phyloP scores from a whole-genome alignment of 2,329 filamentous ascomycete species.

The Cladosporium sp. region DNA sequence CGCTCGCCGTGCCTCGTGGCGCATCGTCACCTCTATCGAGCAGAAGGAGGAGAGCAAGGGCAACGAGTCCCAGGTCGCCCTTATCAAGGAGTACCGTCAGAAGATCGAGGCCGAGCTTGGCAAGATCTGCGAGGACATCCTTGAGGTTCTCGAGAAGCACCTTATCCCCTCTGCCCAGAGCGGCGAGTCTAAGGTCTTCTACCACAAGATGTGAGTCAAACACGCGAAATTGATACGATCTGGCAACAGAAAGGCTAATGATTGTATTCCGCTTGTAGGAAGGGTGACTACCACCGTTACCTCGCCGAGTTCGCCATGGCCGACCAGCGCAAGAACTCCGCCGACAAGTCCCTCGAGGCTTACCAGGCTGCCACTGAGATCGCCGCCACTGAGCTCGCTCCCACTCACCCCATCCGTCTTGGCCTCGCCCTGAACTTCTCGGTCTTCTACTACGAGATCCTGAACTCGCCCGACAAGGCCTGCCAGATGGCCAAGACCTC shows the following conservation, averaged over 20 bases:
- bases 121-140: slow-evolving; percentile 97
- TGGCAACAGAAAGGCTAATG: slow-evolving; percentile 16
- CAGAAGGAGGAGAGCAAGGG: slow-evolving; percentile 99
- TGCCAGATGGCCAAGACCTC: slow-evolving; percentile 97
- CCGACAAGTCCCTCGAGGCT: slow-evolving; percentile 91
- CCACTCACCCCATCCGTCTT: slow-evolving; percentile 89
- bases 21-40: slow-evolving; percentile 97
- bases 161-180: slow-evolving; percentile 91
- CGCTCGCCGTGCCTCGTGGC: slow-evolving; percentile 94
- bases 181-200: slow-evolving; percentile 99
- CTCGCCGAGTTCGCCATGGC: slow-evolving; percentile 94
- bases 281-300: slow-evolving; percentile 99
- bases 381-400: slow-evolving; percentile 82
- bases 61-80: slow-evolving; percentile 82
- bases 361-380: slow-evolving; percentile 95
- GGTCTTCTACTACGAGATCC: slow-evolving; percentile 99
- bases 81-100: slow-evolving; percentile 97
- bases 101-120: slow-evolving; percentile 97
- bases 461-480: slow-evolving; percentile 96
- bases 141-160: slow-evolving; percentile 90
- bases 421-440: slow-evolving; percentile 94
- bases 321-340: slow-evolving; percentile 91
- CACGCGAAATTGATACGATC: neutral
- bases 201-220: slow-evolving; percentile 90
- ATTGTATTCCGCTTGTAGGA: slow-evolving; percentile 59